Evolutionary conservation across 805 yeast genomes (phyloP), one percentile per base, ranked within the genome.

Genomic region (Pachysolen tannophilus): DNA sequence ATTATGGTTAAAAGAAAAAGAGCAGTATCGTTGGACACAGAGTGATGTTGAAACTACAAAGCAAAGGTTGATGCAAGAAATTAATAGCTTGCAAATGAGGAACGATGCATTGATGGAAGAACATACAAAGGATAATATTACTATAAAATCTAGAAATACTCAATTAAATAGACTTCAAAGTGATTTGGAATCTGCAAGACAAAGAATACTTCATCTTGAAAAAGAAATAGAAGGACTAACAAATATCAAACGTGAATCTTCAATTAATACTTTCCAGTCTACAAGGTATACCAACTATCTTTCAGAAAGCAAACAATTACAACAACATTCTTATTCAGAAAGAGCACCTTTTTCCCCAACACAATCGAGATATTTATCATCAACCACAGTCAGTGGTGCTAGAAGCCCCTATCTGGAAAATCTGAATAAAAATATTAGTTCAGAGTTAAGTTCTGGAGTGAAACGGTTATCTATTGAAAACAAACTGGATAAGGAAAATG

Each of bases 121-220:
- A 33, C 65, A 67, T 32, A 72, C 78, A 3, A 64, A 63, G 27
- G 64, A 69, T 32, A 59, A 60, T 29, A 60, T 79, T 45, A 60
- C 67, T 36, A 50, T 73, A 17, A 80, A 80, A 51, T 77, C 83
- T 21, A 77, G 75, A 43, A 92, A 83, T 32, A 74, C 84, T 0
- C 86, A 79, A 49, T 53, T 83, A 7, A 61, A 68, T 28, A 59
- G 92, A 29, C 57, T 75, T 17, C 69, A 62, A 28, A 69, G 75
- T 31, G 92, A 84, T 47, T 53, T 78, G 32, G 86, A 79, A 30
- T 67, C 63, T 29, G 63, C 78, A 4, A 71, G 68, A 34, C 52
- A 66, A n/a, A 68, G 67, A 44, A 64, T 73, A 9, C 50, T 64
- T 21, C 75, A 74, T 39, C 53, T 80, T 38, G 81, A 76, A 47